Evolutionary conservation across 2,329 filamentous ascomycete genomes (phyloP), one percentile per base, ranked within the genome.

Genomic region (Parastagonospora avenae): DNA sequence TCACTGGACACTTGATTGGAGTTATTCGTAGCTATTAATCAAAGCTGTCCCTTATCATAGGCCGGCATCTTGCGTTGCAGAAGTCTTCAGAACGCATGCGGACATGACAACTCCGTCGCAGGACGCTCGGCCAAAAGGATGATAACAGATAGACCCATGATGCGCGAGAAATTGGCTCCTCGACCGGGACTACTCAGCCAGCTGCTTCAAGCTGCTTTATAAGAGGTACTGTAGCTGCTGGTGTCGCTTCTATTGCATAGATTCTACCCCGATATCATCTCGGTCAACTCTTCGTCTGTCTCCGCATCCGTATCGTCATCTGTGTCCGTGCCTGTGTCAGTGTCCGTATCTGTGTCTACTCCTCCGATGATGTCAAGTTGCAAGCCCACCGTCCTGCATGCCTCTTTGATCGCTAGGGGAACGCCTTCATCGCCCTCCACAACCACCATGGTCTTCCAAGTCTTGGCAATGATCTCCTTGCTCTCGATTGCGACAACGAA

Each of bases 291-390:
- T 24, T 24, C 16, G 24, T 16, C 24, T 15, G n/a, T 16, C 7
- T 28, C 37, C 19, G 15, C 19, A 27, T 50, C 41, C 24, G 28
- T 29, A 30, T 50, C 41, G 7, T 14, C 33, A 40, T 46, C 36
- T n/a, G 9, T 32, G 14, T 24, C 24, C 7, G 12, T 11, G 24
- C 38, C 37, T 28, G 15, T 10, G 14, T 38, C 10, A 14, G n/a
- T 27, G 12, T 36, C 42, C 15, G 48, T 41, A 16, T 57, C 49
- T 37, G 41, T 37, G 10, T 63, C 60, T 51, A 63, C 46, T 1
- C 57, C 63, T 85, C 11, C 85, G 87, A 63, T 90, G 82, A 70
- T 57, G 19, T 67, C 60, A 35, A 70, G 45, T 24, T 59, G 52
- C 42, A 69, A 16, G 1, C 55, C 58, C 2, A 57, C 56, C 4